phyloP scores from a whole-genome alignment of 495 filamentous ascomycete genomes.

The Neurospora africana region DNA sequence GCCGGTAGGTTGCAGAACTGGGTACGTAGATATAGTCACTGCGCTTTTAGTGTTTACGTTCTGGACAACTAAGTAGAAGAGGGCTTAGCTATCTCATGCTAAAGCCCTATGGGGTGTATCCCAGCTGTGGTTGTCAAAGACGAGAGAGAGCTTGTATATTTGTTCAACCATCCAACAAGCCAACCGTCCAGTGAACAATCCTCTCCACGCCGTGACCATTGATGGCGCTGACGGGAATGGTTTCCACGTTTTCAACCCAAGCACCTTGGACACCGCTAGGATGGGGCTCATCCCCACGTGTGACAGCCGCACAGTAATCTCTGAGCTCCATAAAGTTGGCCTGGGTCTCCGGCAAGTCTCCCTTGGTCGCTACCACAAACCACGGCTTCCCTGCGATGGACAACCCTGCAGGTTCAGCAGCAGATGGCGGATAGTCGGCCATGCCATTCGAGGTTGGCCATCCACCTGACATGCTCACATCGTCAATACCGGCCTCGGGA shows the following conservation, averaged over 20 bases:
- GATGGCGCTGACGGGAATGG: conserved; percentile 84
- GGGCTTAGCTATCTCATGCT: not conserved
- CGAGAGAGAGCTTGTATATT: not conserved
- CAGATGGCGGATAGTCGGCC: conserved; percentile 21
- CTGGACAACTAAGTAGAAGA: not conserved
- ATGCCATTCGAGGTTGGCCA: conserved; percentile 23
- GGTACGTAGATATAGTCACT: not conserved
- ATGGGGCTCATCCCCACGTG: conserved; percentile 48
- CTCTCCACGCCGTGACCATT: conserved; percentile 68
- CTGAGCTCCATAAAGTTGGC: conserved; percentile 63
- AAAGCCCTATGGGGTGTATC: not conserved
- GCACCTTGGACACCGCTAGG: conserved; percentile 57
- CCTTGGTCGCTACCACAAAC: conserved; percentile 96
- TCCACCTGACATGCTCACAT: conserved; percentile 4
- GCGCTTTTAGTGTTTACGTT: not conserved
- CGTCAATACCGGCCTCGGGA: conserved; percentile 17
- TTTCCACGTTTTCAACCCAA: conserved; percentile 54
- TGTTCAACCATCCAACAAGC: conserved; percentile 48
- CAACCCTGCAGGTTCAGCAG: conserved; percentile 25
- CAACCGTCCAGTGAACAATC: conserved; percentile 68
- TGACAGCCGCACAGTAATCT: conserved; percentile 53
- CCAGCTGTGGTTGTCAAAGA: not conserved
- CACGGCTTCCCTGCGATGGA: conserved; percentile 82
- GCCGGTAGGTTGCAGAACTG: not conserved
- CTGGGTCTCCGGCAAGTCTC: conserved; percentile 69